These are phyloP conservation scores for Lophiostoma macrostomum DNA, from an alignment of 495 filamentous ascomycete species.

Conservation along the genomic window DNA sequence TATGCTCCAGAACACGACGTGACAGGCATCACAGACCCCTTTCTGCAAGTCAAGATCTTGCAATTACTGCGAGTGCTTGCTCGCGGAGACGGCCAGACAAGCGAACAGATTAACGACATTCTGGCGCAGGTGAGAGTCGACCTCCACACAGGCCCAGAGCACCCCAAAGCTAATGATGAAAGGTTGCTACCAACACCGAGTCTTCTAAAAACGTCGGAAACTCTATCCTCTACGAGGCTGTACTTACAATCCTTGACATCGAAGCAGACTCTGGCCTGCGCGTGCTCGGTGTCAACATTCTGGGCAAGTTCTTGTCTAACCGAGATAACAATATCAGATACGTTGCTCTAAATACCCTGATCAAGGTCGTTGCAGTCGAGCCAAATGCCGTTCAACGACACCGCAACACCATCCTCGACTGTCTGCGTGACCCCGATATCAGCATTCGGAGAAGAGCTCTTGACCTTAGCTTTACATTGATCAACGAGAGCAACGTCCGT, in stretches of 20 bases:
- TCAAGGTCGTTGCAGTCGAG: conserved; percentile 97
- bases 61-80: conserved; percentile 79
- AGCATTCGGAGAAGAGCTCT: conserved; percentile 92
- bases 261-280: conserved; percentile 92
- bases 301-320: conserved; percentile 95
- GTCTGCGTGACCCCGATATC: conserved; percentile 96
- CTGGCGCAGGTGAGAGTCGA: conserved; percentile 62
- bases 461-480: conserved; percentile 94
- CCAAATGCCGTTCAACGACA: conserved; percentile 97
- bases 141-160: neutral
- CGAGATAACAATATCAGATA: conserved; percentile 99
- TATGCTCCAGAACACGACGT: conserved; percentile 98
- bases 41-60: conserved; percentile 94
- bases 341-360: conserved; percentile 92
- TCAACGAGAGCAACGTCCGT: conserved; percentile 93
- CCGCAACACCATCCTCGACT: conserved; percentile 95
- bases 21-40: conserved; percentile 97
- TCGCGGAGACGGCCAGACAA: conserved; percentile 81
- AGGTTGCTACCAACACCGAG: conserved; percentile 95
- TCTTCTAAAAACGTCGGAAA: conserved; percentile 98
- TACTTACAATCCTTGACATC: conserved; percentile 95
- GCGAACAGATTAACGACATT: conserved; percentile 98
- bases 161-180: neutral
- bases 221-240: conserved; percentile 94
- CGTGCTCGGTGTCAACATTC: conserved; percentile 94